Conservation (phyloP, 192 early-diverging fungal genomes). For the Umbelopsis ramanniana region DNA sequence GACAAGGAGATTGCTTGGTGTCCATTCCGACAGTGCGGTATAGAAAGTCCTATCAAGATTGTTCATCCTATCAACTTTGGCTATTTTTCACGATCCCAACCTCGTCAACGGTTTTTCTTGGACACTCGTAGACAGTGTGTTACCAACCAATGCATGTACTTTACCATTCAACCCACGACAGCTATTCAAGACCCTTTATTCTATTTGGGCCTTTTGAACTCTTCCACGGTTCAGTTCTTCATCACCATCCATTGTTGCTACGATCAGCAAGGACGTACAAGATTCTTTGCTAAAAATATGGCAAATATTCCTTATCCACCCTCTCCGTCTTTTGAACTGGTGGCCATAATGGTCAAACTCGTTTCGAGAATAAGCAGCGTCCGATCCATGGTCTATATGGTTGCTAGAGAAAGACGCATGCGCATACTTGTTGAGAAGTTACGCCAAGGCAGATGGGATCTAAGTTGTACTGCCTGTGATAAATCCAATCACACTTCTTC, state of each 20-base stretch:
- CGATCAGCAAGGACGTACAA: constrained; percentile 59
- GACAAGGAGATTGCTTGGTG: constrained; percentile 52
- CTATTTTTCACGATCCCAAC: constrained; percentile 54
- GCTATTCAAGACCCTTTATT: constrained; percentile 35
- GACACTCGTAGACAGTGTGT: constrained; percentile 47
- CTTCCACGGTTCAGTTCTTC: constrained; percentile 55
- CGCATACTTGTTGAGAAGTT: constrained; percentile 27
- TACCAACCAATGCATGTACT: constrained; percentile 67
- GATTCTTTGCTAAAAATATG: constrained; percentile 63
- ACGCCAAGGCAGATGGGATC: constrained; percentile 28
- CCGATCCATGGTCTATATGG: constrained; percentile 25
- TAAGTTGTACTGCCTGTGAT: background rate
- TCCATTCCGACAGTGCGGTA: constrained; percentile 56
- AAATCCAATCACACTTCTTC: background rate
- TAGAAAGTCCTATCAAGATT: constrained; percentile 52
- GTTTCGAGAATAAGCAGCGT: constrained; percentile 8
- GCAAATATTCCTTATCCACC: constrained; percentile 55
- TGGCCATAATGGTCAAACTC: constrained; percentile 17
- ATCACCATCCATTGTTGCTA: constrained; percentile 53
- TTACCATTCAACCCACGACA: constrained; percentile 39
- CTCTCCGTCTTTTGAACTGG: background rate
- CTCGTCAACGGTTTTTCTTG: constrained; percentile 61
- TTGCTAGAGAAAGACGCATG: background rate
- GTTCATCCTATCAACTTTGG: constrained; percentile 65
- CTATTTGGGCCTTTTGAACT: constrained; percentile 55